Base-by-base conservation (phyloP, 2,329 filamentous ascomycete species). In the Fulvia fulva region DNA sequence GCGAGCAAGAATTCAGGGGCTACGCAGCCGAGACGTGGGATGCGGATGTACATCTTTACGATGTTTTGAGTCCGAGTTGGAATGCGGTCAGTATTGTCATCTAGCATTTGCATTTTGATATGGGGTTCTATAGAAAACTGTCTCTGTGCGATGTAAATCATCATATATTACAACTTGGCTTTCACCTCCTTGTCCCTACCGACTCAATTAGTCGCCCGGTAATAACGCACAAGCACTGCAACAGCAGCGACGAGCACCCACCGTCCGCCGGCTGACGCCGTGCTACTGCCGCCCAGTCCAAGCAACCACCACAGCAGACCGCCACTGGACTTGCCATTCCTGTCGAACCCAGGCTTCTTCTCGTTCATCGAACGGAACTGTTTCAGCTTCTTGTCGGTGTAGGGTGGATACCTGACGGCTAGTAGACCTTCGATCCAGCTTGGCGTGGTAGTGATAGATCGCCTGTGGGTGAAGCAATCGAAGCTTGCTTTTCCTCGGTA, bases 401-500 rank as follows among this genome's bases (percentile, higher is more conserved):
- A 87, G 1, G 84, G 84, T 9, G 84, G 84, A 70, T 87, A 87
- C 60, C 90, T 83, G 53, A 90, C 79, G 58, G 82, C 80, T 65
- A 93, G 76, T 60, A 91, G 69, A 41, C 75, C 77, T 70, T 91
- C 87, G 64, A 87, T 80, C 87, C 87, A 90, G 16, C 72, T 68
- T 0, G 87, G 87, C 4, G 86, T 88, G 46, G 78, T 80, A 22
- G 84, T 83, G 32, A 89, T 74, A 51, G 79, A 77, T 37, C 85
- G 78, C 19, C 81, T 78, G 72, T 89, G 87, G 1, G 83, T 83
- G 70, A 88, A 89, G 64, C 77, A 77, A 66, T 90, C 86, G 73
- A 89, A 90, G 1, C 81, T 84, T n/a, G 87, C 81, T 69, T 86
- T 85, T 60, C 91, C 91, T 66, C 89, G 85, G 78, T 95, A 95